These are phyloP conservation scores for Dujonia santamariae DNA, from an alignment of 1,139 yeast genomes.

Conservation along the genomic window DNA sequence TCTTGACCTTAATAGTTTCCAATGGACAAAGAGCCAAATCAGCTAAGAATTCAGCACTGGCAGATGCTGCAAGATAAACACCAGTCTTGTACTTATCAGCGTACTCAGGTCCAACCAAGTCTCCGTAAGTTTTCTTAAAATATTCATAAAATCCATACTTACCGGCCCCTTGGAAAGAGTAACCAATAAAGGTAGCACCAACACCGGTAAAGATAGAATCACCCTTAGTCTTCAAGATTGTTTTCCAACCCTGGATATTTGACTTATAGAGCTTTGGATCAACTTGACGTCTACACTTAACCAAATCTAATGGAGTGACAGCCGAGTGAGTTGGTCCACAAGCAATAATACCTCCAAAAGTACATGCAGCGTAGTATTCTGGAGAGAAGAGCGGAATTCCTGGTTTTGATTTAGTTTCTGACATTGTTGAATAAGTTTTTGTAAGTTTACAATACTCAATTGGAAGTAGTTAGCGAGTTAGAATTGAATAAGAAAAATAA, in stretches of 20 bases:
- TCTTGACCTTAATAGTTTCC: conserved; percentile 89
- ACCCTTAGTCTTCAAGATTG: conserved; percentile 73
- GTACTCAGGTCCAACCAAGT: conserved; percentile 60
- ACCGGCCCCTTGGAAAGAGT: conserved; percentile 93
- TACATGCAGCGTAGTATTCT: conserved; percentile 80
- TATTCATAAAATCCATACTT: conserved; percentile 92
- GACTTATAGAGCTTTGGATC: conserved; percentile 67
- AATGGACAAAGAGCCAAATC: conserved; percentile 87
- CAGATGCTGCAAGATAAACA: conserved; percentile 79
- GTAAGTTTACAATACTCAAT: too few relatives aligned
- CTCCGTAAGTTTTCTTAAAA: conserved; percentile 76
- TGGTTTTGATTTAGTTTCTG: conserved; percentile 12
- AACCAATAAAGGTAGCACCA: conserved; percentile 89
- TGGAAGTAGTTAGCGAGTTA: conserved; percentile 9
- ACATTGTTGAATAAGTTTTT: too few relatives aligned
- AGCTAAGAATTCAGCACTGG: conserved; percentile 89
- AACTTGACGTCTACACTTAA: conserved; percentile 90
- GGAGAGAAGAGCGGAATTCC: conserved; percentile 55
- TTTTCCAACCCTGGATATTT: conserved; percentile 73
- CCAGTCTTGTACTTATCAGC: conserved; percentile 69
- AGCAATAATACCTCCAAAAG: conserved; percentile 84
- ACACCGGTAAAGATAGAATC: conserved; percentile 79
- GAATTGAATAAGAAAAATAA: conserved; percentile 11
- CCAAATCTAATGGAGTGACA: conserved; percentile 89
- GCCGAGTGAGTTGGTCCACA: conserved; percentile 96